phyloP scores from a whole-genome alignment of 2,329 filamentous ascomycete genomes.

The Colletotrichum lentis region DNA sequence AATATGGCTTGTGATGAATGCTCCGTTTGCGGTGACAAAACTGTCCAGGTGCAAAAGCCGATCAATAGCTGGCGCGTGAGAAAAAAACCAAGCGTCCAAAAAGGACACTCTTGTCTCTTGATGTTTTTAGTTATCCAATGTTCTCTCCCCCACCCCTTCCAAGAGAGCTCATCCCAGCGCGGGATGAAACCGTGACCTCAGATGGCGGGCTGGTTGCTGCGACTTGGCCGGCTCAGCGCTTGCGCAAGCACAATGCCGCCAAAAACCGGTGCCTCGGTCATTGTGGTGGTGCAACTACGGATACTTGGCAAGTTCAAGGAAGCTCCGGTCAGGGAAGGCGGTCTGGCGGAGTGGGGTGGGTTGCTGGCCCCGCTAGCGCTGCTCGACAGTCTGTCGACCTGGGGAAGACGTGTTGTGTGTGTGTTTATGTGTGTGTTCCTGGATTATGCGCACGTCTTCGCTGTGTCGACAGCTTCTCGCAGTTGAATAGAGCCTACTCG shows the following conservation, averaged over 20 bases:
- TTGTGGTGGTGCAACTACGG: conserved; percentile 23
- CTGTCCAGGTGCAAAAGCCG: background rate
- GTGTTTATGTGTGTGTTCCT: too few species aligned
- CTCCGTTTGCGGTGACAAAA: background rate
- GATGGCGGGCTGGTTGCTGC: background rate
- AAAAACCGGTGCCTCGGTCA: conserved; percentile 33
- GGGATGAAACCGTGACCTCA: conserved; percentile 9
- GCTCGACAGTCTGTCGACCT: background rate
- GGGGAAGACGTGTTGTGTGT: background rate
- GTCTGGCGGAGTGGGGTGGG: background rate
- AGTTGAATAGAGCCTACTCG: background rate
- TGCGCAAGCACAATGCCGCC: background rate
- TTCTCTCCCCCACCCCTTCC: background rate
- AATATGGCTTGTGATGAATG: conserved; percentile 1
- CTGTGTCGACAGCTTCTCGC: background rate
- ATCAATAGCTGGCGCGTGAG: background rate
- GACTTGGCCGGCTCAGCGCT: background rate
- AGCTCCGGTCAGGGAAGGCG: background rate
- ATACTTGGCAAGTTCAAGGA: too few species aligned
- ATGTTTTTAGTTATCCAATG: too few species aligned
- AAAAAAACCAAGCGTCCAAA: background rate
- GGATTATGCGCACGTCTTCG: too few species aligned
- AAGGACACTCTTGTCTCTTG: conserved; percentile 11
- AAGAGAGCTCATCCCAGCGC: conserved; percentile 27
- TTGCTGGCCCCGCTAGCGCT: conserved; percentile 2